Evolutionary conservation across 2,329 filamentous ascomycete species (phyloP), one percentile per base, ranked within the genome.

Genomic region (Colletotrichum sp.): DNA sequence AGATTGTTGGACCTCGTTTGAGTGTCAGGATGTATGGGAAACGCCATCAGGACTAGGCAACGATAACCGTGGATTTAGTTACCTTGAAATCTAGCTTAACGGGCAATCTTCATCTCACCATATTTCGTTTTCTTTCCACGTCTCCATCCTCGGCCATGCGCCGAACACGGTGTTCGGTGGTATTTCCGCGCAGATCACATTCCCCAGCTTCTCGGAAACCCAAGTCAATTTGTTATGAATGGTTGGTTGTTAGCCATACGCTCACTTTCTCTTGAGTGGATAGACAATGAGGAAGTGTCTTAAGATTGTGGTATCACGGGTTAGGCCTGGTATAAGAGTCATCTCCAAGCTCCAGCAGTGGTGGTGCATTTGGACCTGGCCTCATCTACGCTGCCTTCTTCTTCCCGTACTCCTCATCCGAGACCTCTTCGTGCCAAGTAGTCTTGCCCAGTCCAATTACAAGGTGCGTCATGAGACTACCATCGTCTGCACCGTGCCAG

Each of bases 401-500:
- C 59, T 65, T 65, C 7, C 64, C 49, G 71, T 86, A 86, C 59
- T 86, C 84, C 69, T 83, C 82, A 69, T 85, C 83, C 8, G 79
- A 80, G 3, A 86, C 82, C 71, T 83, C 81, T 3, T 84, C 82
- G 34, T 81, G 77, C 85, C 85, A 86, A 16, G 78, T 82, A 6
- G 84, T 86, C 75, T 83, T 82, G 4, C 85, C 86, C 36, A 83
- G 77, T 52, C 81, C 81, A 66, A 86, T 82, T 6, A 82, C 85
- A 77, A 82, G 79, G 80, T 88, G 86, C 64, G 83, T 81, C 86
- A 88, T 85, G 70, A 83, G 78, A 63, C 82, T 86, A 10, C 79
- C 81, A 18, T 83, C 83, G 55, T 85, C 86, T 4, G 84, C 86
- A 6, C 86, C 86, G 78, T 88, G 86, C 86, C 87, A 88, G 77